Evolutionary conservation across 371 early-diverging fungal species (phyloP), one percentile per base, ranked within the genome.

Genomic region (Mucor plumbeus): DNA sequence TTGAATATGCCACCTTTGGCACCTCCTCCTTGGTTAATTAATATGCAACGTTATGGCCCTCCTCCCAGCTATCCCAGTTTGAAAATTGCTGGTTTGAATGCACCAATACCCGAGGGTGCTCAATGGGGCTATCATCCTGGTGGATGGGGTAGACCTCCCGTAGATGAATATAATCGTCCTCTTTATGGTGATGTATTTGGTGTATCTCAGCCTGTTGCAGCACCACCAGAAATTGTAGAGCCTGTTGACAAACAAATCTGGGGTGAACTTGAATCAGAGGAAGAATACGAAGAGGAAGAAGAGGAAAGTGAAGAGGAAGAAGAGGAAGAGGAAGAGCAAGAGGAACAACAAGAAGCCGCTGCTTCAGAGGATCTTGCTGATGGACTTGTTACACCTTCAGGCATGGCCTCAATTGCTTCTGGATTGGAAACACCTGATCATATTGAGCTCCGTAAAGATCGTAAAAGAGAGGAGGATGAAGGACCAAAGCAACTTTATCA

Each of bases 91-190:
- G 99, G 99, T 5, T 81, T 99, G 36, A 99, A 97, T 77, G 93
- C 97, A 10, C 98, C 98, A 1, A 98, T 99, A 72, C 99, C 99
- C 11, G 88, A 91, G 31, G 99, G 99, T 14, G 97, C 97, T n/a
- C 94, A 95, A 70, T 99, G 98, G 99, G 99, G 99, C 9, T 99
- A 90, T 73, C 98, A 98, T 73, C 97, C 97, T 7, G 98, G 98
- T 69, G 98, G 97, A 35, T 99, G 98, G 98, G 99, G 99, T 15
- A 91, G 94, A 75, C 97, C 98, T 53, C 98, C 98, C 10, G 96
- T 97, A 4, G 98, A 99, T 77, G 97, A 97, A 72, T 91, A 87
- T 65, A 95, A 95, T 58, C 88, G 95, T 41, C 97, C 98, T 8
- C 81, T 99, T 11, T 99, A 96, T 70, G 99, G 99, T 41, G 96